Evolutionary conservation across 495 filamentous ascomycete species (phyloP), one percentile per base, ranked within the genome.

Genomic region (Daldinia vernicosa): DNA sequence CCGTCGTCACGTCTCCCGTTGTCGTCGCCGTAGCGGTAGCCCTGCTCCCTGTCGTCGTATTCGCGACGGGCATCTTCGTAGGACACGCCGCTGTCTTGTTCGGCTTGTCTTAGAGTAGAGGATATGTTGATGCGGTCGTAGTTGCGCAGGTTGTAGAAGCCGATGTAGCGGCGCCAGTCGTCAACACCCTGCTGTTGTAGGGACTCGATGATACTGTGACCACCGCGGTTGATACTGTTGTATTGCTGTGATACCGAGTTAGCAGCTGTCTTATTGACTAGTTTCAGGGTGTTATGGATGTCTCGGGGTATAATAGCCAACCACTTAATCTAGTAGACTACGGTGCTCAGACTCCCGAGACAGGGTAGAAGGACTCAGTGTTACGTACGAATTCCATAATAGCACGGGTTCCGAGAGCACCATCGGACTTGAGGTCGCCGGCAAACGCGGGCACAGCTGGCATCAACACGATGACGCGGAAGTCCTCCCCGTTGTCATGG

Each of bases 131-230:
- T 92, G 12, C 93, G 90, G 76, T 98, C 95, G 77, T 95, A 97
- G 77, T 89, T 97, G 45, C 95, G 88, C 14, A 98, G 84, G 79
- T 98, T 98, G 83, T 97, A 98, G 83, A 97, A 98, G 28, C 91
- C 87, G 72, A 98, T 96, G 79, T 97, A 97, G 14, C 92, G 84
- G 75, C 88, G 88, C 37, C 80, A 81, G 47, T 86, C 81, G 63
- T 93, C 85, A 59, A 92, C 86, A 0, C 94, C 94, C 39, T 86
- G 87, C 68, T 88, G 88, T 55, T 85, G 84, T 61, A 97, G 86
- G 22, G 84, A 77, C 79, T 97, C 93, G 82, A 96, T 90, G 68
- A 97, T 97, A 71, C 90, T 93, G 79, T 91, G 82, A 2, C 93
- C 93, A 33, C 92, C 92, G n/a, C 95, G 88, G 75, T 83, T 94